phyloP scores from a whole-genome alignment of 2,329 filamentous ascomycete species.

The Paracorniculantispora psalliotae region DNA sequence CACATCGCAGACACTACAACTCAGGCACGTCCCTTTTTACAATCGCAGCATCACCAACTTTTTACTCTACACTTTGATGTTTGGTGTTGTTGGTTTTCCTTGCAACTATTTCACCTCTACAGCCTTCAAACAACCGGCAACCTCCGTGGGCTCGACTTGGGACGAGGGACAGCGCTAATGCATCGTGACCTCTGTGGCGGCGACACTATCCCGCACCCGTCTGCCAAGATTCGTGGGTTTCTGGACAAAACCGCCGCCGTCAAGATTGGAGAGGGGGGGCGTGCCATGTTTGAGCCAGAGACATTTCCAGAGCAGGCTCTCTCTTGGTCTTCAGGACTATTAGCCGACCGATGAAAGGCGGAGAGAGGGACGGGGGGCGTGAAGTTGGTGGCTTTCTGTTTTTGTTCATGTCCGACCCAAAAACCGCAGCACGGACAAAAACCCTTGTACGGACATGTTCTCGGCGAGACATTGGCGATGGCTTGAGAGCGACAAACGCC shows the following conservation, averaged over 20 bases:
- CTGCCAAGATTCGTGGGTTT: too few relatives aligned
- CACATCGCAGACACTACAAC: neutral
- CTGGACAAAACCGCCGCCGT: too few relatives aligned
- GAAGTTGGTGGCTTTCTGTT: neutral
- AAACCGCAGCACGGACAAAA: neutral
- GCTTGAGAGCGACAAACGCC: too few relatives aligned
- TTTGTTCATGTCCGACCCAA: too few relatives aligned
- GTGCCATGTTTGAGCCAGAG: neutral
- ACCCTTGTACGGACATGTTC: neutral
- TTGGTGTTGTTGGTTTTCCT: neutral
- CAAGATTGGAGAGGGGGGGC: neutral
- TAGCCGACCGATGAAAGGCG: too few relatives aligned
- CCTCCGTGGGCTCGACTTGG: neutral
- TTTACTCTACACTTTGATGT: neutral
- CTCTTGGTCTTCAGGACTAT: too few relatives aligned
- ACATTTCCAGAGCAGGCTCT: neutral
- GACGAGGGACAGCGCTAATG: neutral
- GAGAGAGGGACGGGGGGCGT: neutral
- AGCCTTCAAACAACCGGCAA: neutral
- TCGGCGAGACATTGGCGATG: neutral
- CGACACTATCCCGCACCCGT: neutral
- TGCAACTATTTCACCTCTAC: neutral
- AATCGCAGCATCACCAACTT: neutral
- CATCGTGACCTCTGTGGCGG: neutral
- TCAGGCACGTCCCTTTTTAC: too few relatives aligned